These are phyloP conservation scores for Lactuca saligna DNA, from an alignment of 129 eudicot genomes.

Conservation along the genomic window DNA sequence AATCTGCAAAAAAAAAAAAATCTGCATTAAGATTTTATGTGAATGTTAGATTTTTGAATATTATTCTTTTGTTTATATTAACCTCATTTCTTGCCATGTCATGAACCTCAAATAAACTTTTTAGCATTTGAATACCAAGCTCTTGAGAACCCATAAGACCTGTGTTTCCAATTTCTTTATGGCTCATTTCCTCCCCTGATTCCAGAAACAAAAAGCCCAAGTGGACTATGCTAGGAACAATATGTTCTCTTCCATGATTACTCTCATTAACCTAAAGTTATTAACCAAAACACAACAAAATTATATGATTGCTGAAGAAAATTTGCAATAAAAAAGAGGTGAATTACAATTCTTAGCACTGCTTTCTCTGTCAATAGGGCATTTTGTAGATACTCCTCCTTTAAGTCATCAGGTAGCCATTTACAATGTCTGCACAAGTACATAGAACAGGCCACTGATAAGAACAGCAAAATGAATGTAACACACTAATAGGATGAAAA, in stretches of 20 bases:
- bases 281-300: slow-evolving; percentile 15
- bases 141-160: slow-evolving; percentile 67
- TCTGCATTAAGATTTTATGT: slow-evolving; percentile 23
- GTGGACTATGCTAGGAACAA: slow-evolving; percentile 67
- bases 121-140: slow-evolving; percentile 66
- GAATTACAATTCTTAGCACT: slow-evolving; percentile 59
- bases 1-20: slow-evolving; percentile 43
- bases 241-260: slow-evolving; percentile 78
- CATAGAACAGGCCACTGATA: not conserved
- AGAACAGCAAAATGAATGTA: not conserved
- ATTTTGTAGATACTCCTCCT: slow-evolving; percentile 58
- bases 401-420: slow-evolving; percentile 71
- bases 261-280: slow-evolving; percentile 62
- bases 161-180: slow-evolving; percentile 45
- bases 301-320: not conserved
- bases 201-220: slow-evolving; percentile 74
- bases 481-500: not conserved
- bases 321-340: not conserved
- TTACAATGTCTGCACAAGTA: slow-evolving; percentile 56
- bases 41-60: not conserved
- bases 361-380: slow-evolving; percentile 60
- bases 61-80: slow-evolving; percentile 14
- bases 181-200: slow-evolving; percentile 46
- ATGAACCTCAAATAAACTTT: slow-evolving; percentile 72
- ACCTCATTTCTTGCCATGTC: slow-evolving; percentile 89